Evolutionary conservation across 305 asterid genomes (phyloP).

Genomic region (Fraxinus ornus): DNA sequence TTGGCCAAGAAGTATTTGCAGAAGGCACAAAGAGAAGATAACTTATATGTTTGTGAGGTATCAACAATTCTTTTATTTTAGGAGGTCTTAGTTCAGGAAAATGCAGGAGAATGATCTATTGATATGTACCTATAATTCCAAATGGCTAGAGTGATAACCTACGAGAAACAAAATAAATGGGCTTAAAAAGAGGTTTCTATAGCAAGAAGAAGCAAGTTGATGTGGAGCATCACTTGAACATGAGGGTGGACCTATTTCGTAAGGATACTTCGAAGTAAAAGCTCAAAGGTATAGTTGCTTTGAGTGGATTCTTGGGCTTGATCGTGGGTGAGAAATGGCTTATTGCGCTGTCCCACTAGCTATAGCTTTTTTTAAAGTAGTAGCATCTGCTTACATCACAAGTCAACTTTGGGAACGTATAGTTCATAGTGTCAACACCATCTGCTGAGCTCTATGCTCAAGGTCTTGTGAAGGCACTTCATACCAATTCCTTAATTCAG

Average conservation of each 20-base stretch:
- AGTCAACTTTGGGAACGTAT: neutral
- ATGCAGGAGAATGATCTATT: neutral
- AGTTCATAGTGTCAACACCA: neutral
- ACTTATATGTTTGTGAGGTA: neutral
- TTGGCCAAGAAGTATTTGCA: neutral
- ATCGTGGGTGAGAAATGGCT: neutral
- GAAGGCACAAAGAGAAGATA: neutral
- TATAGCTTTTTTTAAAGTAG: no score
- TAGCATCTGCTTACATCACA: neutral
- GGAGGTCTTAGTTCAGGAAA: neutral
- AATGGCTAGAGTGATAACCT: neutral
- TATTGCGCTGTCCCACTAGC: neutral
- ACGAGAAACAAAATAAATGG: neutral
- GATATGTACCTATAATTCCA: neutral
- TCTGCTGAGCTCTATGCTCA: neutral
- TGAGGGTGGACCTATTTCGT: neutral
- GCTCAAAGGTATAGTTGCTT: neutral
- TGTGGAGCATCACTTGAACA: neutral
- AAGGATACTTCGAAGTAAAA: neutral
- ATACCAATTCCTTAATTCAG: neutral
- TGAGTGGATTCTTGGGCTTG: neutral
- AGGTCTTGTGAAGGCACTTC: neutral
- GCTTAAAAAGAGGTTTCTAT: neutral
- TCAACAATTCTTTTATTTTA: neutral
- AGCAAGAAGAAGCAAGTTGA: neutral